Conservation (phyloP, 2,329 filamentous ascomycete species). For the Cladosporium velox region DNA sequence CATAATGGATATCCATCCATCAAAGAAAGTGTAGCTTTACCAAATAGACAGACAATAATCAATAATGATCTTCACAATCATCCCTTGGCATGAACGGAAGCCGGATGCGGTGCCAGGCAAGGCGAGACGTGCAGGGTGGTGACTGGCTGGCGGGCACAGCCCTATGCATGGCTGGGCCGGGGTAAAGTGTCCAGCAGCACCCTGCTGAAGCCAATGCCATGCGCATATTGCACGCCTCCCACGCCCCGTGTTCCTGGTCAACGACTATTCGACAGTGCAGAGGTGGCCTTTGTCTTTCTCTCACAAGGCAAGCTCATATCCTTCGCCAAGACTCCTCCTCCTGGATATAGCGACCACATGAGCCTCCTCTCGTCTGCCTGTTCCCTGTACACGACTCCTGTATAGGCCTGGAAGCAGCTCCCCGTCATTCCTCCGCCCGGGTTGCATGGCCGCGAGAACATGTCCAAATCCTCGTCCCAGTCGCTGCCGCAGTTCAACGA, state of each 20-base stretch:
- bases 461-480: constrained; percentile 63
- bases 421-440: constrained; percentile 17
- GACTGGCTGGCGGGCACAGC: neutral
- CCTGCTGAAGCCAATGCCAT: constrained; percentile 6
- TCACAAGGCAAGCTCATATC: neutral
- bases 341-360: neutral
- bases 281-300: neutral
- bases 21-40: neutral
- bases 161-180: neutral
- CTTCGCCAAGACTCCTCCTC: neutral
- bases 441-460: constrained; percentile 54
- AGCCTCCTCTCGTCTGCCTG: neutral
- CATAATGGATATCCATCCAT: neutral
- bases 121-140: neutral
- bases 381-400: neutral
- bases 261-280: neutral
- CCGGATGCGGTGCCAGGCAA: neutral
- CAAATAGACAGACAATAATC: neutral
- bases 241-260: neutral
- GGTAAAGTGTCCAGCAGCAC: constrained; percentile 5
- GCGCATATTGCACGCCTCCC: neutral
- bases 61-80: neutral
- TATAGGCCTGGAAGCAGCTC: constrained; percentile 6
- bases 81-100: neutral
- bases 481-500: constrained; percentile 60